A percentile compares a stretch with the other conserved stretches of the same genome.
These are phyloP conservation scores for Rosa hybrid DNA, from an alignment of 331 rosid species.

Conservation along the genomic window DNA sequence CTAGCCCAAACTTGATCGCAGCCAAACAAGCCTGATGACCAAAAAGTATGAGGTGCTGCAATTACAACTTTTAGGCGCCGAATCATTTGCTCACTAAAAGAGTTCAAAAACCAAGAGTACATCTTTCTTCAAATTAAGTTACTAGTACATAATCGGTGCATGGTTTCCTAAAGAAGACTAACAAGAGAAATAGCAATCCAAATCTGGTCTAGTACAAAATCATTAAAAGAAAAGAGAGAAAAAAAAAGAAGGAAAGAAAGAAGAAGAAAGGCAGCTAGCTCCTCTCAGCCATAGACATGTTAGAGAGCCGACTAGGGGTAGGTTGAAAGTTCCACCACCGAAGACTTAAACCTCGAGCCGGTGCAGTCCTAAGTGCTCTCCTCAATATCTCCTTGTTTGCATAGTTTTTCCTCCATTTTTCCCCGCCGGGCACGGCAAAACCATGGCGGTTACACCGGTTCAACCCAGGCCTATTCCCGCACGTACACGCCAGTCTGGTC, in stretches of 20 bases:
- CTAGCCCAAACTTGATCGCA: too few species aligned
- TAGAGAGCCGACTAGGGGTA: constrained; percentile 84
- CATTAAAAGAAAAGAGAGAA: neutral
- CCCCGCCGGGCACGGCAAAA: constrained; percentile 41
- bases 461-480: constrained; percentile 53
- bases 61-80: neutral
- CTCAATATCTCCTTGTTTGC: constrained; percentile 67
- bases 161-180: neutral
- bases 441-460: constrained; percentile 53
- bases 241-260: neutral
- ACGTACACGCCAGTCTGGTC: constrained; percentile 41
- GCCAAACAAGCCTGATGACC: neutral
- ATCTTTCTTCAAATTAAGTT: neutral
- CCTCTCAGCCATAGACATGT: constrained; percentile 68
- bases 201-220: neutral
- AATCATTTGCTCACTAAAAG: neutral
- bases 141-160: neutral
- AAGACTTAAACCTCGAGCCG: constrained; percentile 51
- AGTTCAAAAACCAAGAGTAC: neutral
- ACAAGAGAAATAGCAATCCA: neutral
- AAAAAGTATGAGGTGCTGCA: neutral
- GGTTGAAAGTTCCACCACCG: constrained; percentile 88
- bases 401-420: constrained; percentile 43
- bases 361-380: constrained; percentile 60
- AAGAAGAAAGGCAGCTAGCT: neutral